phyloP scores from a whole-genome alignment of 148 eudicot species.

The Fallopia convolvulus region DNA sequence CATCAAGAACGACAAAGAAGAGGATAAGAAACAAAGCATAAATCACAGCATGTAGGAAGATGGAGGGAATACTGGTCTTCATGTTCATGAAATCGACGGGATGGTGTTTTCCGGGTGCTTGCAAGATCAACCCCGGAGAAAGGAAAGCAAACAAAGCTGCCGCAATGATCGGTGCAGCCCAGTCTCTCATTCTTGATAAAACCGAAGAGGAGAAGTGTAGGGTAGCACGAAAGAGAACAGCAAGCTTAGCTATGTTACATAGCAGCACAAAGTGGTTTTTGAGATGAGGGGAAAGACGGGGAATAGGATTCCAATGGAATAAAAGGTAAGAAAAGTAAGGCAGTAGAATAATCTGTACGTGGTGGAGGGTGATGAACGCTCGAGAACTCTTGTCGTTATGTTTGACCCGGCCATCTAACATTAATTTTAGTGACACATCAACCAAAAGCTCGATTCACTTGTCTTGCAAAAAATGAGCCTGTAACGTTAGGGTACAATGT shows the following conservation, averaged over 20 bases:
- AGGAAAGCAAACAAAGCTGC: slow-evolving; percentile 65
- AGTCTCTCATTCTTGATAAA: slow-evolving; percentile 40
- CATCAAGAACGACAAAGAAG: slow-evolving; percentile 55
- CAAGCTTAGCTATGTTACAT: background rate
- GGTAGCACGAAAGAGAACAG: background rate
- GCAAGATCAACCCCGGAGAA: slow-evolving; percentile 63
- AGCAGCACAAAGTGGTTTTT: background rate
- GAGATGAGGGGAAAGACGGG: background rate
- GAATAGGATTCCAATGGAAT: background rate
- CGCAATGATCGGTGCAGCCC: slow-evolving; percentile 75
- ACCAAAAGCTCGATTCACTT: background rate
- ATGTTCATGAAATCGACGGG: slow-evolving; percentile 67
- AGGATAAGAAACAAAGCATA: slow-evolving; percentile 71
- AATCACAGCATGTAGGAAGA: slow-evolving; percentile 49
- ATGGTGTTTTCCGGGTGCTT: slow-evolving; percentile 57
- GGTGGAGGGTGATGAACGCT: background rate
- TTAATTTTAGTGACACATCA: background rate
- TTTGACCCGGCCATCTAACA: background rate
- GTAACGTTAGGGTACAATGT: too few species aligned
- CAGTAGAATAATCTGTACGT: background rate
- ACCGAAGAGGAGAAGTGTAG: background rate
- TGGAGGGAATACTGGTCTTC: slow-evolving; percentile 60
- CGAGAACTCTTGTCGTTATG: background rate
- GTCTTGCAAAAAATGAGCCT: too few species aligned
- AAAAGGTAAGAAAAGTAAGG: background rate